phyloP scores from a whole-genome alignment of 176 grass and related monocot genomes.

The Musa itinerans region DNA sequence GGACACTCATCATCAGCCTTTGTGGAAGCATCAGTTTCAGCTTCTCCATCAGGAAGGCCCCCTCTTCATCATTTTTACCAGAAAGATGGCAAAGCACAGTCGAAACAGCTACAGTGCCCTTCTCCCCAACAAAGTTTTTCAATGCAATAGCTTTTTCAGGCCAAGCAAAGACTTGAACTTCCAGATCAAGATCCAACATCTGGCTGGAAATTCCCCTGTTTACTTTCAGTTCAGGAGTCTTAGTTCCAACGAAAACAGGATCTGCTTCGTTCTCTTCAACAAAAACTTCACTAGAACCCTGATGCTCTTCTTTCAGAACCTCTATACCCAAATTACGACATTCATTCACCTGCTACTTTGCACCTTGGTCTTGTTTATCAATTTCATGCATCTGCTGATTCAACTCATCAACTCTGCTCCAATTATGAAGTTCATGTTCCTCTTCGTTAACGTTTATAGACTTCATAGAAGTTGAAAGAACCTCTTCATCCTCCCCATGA shows the following conservation, averaged over 20 bases:
- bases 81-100: slow-evolving; percentile 75
- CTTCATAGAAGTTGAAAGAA: neutral
- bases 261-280: slow-evolving; percentile 60
- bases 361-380: slow-evolving; percentile 27
- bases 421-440: neutral
- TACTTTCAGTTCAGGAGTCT: slow-evolving; percentile 59
- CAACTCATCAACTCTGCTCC: neutral
- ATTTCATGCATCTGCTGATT: slow-evolving; percentile 2
- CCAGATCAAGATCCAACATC: slow-evolving; percentile 33
- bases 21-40: slow-evolving; percentile 28
- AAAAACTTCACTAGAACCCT: slow-evolving; percentile 37
- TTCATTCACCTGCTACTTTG: slow-evolving; percentile 18
- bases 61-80: slow-evolving; percentile 67
- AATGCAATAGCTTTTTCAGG: slow-evolving; percentile 73
- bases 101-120: slow-evolving; percentile 60
- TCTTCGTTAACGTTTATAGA: neutral
- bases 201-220: slow-evolving; percentile 37
- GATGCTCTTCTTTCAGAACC: slow-evolving; percentile 29
- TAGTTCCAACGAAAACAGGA: slow-evolving; percentile 87
- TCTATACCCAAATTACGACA: slow-evolving; percentile 16
- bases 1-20: slow-evolving; percentile 14
- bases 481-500: neutral
- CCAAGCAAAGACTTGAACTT: slow-evolving; percentile 37
- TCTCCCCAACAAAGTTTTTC: slow-evolving; percentile 86
- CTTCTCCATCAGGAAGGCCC: too few species aligned